These are phyloP conservation scores for Sphagnum magellanicum DNA, from an alignment of 228 moss, liverwort and hornwort genomes.

Conservation along the genomic window DNA sequence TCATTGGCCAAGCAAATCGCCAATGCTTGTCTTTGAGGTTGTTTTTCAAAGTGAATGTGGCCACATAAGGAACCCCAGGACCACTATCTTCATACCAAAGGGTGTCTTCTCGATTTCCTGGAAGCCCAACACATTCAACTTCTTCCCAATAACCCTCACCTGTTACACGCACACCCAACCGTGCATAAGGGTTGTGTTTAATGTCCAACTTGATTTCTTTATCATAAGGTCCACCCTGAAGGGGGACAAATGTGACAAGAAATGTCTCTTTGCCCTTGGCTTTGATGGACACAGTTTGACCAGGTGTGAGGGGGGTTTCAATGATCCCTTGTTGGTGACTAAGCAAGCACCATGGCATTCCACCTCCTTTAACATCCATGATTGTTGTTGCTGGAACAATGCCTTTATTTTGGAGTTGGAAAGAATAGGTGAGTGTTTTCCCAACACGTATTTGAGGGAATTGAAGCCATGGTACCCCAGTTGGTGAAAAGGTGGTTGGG, in stretches of 20 bases:
- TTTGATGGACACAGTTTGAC: slow-evolving; percentile 47
- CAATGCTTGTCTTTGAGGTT: slow-evolving; percentile 54
- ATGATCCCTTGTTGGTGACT: slow-evolving; percentile 53
- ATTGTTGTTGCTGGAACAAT: slow-evolving; percentile 55
- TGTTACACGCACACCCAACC: slow-evolving; percentile 38
- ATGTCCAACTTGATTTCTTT: slow-evolving; percentile 73
- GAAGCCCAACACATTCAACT: slow-evolving; percentile 67
- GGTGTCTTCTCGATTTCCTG: slow-evolving; percentile 37
- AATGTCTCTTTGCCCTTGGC: slow-evolving; percentile 57
- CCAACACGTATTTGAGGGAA: slow-evolving; percentile 51
- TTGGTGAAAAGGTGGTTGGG: slow-evolving; percentile 40
- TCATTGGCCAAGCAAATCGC: slow-evolving; percentile 75
- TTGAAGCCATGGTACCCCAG: slow-evolving; percentile 48
- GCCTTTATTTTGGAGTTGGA: slow-evolving; percentile 64
- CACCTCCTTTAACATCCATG: slow-evolving; percentile 37
- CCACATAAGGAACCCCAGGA: slow-evolving; percentile 21
- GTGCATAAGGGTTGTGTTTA: slow-evolving; percentile 64
- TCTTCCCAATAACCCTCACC: slow-evolving; percentile 80
- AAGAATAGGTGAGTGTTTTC: slow-evolving; percentile 50
- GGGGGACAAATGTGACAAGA: slow-evolving; percentile 59
- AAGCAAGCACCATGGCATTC: slow-evolving; percentile 48
- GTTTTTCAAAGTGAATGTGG: slow-evolving; percentile 49
- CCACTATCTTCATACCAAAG: slow-evolving; percentile 74
- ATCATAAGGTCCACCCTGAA: slow-evolving; percentile 31
- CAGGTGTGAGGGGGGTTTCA: slow-evolving; percentile 38